Percentiles rank a stretch among this genome's conserved stretches.
phyloP scores from a whole-genome alignment of 2,329 filamentous ascomycete species.

The Paecilomyces sp. region DNA sequence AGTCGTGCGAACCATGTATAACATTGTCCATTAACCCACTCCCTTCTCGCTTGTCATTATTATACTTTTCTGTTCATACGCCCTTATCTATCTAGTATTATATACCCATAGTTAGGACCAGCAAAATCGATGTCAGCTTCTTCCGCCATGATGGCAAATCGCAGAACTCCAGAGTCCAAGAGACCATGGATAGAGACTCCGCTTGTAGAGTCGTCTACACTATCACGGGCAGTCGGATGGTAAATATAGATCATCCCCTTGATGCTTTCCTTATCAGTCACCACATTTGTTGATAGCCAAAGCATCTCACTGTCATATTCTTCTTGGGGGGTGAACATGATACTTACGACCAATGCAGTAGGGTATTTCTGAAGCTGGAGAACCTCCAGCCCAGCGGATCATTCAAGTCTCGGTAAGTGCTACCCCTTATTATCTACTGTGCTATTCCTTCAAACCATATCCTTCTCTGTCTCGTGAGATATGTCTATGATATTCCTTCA shows the following conservation, averaged over 20 bases:
- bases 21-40: neutral
- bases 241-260: slow-evolving; percentile 31
- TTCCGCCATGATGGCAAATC: slow-evolving; percentile 27
- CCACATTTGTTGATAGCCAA: neutral
- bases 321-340: slow-evolving; percentile 22
- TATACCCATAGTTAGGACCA: neutral
- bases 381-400: slow-evolving; percentile 77
- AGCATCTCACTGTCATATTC: neutral
- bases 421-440: slow-evolving; percentile 8
- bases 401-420: slow-evolving; percentile 62
- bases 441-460: slow-evolving; percentile 4
- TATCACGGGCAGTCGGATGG: slow-evolving; percentile 68
- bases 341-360: slow-evolving; percentile 34
- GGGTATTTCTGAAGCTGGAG: slow-evolving; percentile 79
- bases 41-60: slow-evolving; percentile 5
- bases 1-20: neutral
- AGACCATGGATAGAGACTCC: slow-evolving; percentile 66
- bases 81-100: neutral
- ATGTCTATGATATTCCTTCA: too few species aligned
- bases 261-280: neutral
- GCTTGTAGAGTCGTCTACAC: slow-evolving; percentile 56
- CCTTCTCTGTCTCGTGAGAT: neutral
- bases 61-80: neutral
- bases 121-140: neutral
- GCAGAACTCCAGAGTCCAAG: slow-evolving; percentile 20